phyloP scores from a whole-genome alignment of 768 basidiomycete species.

The Royoungia palumana region DNA sequence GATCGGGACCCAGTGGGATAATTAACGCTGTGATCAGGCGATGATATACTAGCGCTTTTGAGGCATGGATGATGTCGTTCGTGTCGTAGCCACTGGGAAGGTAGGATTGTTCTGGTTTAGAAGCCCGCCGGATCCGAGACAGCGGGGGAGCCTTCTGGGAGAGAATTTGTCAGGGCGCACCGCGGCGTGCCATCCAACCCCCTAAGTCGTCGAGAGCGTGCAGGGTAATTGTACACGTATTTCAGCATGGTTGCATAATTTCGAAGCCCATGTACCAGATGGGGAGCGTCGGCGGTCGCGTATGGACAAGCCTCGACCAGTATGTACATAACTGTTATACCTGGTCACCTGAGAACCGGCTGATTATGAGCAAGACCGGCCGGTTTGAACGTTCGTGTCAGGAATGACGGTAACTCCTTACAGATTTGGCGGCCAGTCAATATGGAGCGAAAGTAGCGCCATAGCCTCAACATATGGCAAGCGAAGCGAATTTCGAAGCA shows the following conservation, averaged over 20 bases:
- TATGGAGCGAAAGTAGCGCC: constrained; percentile 4
- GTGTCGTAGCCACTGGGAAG: constrained; percentile 2
- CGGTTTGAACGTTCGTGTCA: constrained; percentile 1
- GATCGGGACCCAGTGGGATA: neutral
- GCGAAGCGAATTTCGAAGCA: too few species aligned
- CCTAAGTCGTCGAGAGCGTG: too few species aligned
- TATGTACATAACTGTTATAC: too few species aligned
- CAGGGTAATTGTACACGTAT: neutral
- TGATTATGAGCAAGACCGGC: too few species aligned
- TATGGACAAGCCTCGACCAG: too few species aligned
- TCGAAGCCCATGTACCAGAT: too few species aligned
- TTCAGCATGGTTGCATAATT: neutral
- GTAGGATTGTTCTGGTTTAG: neutral
- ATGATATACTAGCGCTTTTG: neutral
- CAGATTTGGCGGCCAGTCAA: neutral
- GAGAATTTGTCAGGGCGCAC: neutral
- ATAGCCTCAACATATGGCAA: neutral
- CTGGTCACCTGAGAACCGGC: too few species aligned
- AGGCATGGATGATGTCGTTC: neutral
- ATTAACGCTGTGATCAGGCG: neutral
- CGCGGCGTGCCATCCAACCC: too few species aligned
- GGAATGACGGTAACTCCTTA: neutral
- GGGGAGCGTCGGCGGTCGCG: too few species aligned
- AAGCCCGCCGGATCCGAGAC: neutral
- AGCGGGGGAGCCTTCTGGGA: neutral